Percentiles rank a stretch among this genome's conserved stretches.
phyloP scores from a whole-genome alignment of 192 early-diverging fungal species.

The Phycomyces blakesleeanus region DNA sequence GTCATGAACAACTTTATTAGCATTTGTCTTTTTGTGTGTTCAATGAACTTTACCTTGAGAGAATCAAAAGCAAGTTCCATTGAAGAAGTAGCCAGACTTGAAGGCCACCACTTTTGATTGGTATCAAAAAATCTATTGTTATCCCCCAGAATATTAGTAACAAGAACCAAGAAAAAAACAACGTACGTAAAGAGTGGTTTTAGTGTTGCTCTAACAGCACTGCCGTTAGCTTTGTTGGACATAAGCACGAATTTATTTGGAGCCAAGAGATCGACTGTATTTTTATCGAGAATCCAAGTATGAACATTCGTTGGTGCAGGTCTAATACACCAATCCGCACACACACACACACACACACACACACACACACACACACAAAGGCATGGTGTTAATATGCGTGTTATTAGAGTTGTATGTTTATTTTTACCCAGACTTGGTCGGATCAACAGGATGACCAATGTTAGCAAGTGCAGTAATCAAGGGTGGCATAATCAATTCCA shows the following conservation, averaged over 20 bases:
- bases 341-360: not conserved
- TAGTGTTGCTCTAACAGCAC: conserved; percentile 16
- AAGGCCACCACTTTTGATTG: conserved; percentile 29
- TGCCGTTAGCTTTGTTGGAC: conserved; percentile 14
- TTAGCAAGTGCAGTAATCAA: conserved; percentile 28
- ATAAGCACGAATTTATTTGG: not conserved
- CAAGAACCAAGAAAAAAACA: no score
- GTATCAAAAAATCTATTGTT: conserved; percentile 27
- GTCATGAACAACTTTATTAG: no score
- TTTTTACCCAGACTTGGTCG: no score
- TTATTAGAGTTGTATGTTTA: no score
- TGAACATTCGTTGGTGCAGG: no score
- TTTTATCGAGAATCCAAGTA: not conserved
- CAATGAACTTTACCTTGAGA: no score
- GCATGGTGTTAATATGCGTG: no score
- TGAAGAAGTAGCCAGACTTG: conserved; percentile 26
- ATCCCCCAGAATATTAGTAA: not conserved
- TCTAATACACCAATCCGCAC: no score
- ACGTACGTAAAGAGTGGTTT: conserved; percentile 20
- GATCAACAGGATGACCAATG: not conserved
- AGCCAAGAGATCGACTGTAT: not conserved
- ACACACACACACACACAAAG: no score
- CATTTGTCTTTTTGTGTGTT: no score
- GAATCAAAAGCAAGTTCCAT: conserved; percentile 26
- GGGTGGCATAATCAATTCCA: conserved; percentile 56